Conservation (phyloP, 768 basidiomycete species). For the Hericium coralloides region DNA sequence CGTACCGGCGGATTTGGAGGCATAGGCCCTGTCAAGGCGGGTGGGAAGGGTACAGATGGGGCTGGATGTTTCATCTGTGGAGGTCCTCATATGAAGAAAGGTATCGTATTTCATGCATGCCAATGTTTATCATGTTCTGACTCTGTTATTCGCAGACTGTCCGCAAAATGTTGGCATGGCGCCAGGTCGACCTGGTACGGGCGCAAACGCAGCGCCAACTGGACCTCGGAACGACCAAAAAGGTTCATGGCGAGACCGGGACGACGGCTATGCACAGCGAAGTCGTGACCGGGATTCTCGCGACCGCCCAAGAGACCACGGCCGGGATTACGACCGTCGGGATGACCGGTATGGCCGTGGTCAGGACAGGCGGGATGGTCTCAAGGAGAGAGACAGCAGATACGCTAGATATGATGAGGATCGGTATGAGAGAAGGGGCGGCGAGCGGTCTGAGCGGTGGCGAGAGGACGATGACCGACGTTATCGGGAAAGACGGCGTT, state of each 20-base stretch:
- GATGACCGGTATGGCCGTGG: constrained; percentile 7
- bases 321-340: constrained; percentile 1
- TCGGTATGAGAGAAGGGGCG: constrained; percentile 14
- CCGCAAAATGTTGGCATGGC: constrained; percentile 23
- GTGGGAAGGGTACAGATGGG: constrained; percentile 43
- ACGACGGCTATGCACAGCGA: constrained; percentile 8
- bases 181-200: constrained; percentile 21
- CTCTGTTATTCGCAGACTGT: constrained; percentile 21
- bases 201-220: constrained; percentile 22
- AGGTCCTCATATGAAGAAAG: constrained; percentile 88
- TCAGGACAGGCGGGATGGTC: not conserved
- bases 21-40: constrained; percentile 39
- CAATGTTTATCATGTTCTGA: not conserved
- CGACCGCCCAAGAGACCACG: constrained; percentile 2
- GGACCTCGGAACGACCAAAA: constrained; percentile 16
- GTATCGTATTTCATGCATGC: constrained; percentile 26
- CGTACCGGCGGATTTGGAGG: constrained; percentile 60
- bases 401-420: constrained; percentile 8
- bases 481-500: constrained; percentile 17
- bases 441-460: constrained; percentile 15
- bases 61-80: constrained; percentile 91
- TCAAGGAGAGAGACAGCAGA: constrained; percentile 8
- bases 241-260: constrained; percentile 15
- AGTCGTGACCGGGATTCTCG: not conserved
- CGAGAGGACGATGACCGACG: constrained; percentile 13